Percentiles rank a stretch among this genome's conserved stretches.
These are phyloP conservation scores for Crithidia fasciculata DNA, from an alignment of 208 protist species.

Conservation along the genomic window DNA sequence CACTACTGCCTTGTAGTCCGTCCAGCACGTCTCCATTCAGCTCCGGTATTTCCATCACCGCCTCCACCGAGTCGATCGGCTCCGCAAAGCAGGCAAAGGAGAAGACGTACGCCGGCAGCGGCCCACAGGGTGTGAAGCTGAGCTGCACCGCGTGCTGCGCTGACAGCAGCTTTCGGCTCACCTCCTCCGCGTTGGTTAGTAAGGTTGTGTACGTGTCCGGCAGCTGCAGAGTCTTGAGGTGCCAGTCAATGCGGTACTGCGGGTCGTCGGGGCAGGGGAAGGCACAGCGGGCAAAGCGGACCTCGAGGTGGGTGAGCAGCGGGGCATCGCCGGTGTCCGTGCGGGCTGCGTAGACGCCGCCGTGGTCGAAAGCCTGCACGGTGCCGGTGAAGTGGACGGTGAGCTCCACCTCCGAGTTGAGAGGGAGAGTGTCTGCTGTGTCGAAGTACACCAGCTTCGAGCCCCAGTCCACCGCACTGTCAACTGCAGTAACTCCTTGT, in stretches of 20 bases:
- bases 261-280: slow-evolving; percentile 87
- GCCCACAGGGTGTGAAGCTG: slow-evolving; percentile 50
- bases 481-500: neutral
- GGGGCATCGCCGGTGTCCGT: slow-evolving; percentile 19
- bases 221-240: slow-evolving; percentile 58
- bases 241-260: slow-evolving; percentile 66
- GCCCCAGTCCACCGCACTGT: slow-evolving; percentile 24
- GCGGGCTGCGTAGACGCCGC: slow-evolving; percentile 62
- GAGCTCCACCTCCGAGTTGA: slow-evolving; percentile 53
- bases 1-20: neutral
- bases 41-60: neutral
- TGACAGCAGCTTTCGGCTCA: slow-evolving; percentile 27
- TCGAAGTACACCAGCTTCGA: slow-evolving; percentile 72
- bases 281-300: slow-evolving; percentile 73
- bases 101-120: slow-evolving; percentile 76
- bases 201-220: slow-evolving; percentile 42
- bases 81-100: slow-evolving; percentile 56
- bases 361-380: slow-evolving; percentile 56
- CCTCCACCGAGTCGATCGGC: slow-evolving; percentile 15
- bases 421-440: slow-evolving; percentile 30
- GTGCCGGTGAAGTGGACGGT: slow-evolving; percentile 50
- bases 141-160: slow-evolving; percentile 36
- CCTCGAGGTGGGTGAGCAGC: slow-evolving; percentile 86
- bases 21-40: neutral
- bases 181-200: slow-evolving; percentile 43